Conservation (phyloP, 2,329 filamentous ascomycete genomes). For the Cercospora citrullina region DNA sequence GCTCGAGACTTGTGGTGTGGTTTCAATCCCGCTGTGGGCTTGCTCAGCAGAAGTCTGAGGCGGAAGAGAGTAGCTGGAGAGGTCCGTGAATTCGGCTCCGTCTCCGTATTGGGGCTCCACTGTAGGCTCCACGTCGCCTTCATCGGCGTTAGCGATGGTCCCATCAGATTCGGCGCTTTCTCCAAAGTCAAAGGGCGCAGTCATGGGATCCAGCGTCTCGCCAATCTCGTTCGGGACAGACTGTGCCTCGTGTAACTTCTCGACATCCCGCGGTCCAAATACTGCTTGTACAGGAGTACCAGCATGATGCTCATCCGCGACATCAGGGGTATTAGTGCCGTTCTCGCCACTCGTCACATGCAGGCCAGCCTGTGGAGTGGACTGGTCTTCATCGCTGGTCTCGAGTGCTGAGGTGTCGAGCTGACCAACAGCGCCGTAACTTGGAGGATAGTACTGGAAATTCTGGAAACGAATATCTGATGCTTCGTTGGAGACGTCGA, state of each 20-base stretch:
- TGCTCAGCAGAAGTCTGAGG: neutral
- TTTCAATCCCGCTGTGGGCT: neutral
- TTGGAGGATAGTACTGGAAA: constrained; percentile 23
- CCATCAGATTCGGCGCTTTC: neutral
- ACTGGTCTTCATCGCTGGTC: neutral
- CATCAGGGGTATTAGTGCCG: neutral
- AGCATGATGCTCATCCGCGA: neutral
- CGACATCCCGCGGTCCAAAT: constrained; percentile 16
- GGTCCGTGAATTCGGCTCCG: neutral
- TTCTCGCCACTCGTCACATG: neutral
- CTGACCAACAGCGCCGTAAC: constrained; percentile 17
- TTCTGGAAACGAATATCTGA: constrained; percentile 8
- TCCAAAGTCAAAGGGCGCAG: constrained; percentile 18
- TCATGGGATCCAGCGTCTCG: constrained; percentile 16
- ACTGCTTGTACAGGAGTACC: constrained; percentile 1
- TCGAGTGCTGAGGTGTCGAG: neutral
- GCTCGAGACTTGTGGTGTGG: neutral
- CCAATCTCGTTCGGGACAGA: neutral
- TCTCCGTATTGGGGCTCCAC: neutral
- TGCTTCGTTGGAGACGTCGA: neutral
- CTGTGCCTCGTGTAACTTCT: constrained; percentile 14
- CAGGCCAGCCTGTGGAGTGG: neutral
- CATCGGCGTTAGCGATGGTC: neutral
- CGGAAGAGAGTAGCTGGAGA: neutral
- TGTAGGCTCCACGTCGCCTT: neutral